phyloP scores from a whole-genome alignment of 306 rosid species.

The Adenanthera pavonina region DNA sequence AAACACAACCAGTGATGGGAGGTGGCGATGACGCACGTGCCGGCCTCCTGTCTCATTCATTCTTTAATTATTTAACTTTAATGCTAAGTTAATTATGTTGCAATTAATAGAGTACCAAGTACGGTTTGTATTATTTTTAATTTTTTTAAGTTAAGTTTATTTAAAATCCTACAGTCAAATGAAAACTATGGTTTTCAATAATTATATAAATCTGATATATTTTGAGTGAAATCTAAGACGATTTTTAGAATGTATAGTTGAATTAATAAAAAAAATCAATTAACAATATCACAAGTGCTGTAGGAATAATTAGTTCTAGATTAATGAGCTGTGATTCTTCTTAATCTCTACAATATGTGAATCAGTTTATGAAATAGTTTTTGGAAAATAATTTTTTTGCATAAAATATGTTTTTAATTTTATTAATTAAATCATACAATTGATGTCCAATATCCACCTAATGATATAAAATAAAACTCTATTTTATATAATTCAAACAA shows the following conservation, averaged over 20 bases:
- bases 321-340: not conserved
- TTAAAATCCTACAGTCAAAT: not conserved
- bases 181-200: not conserved
- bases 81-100: constrained; percentile 19
- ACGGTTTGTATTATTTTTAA: not conserved
- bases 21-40: constrained; percentile 37
- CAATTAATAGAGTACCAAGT: not conserved
- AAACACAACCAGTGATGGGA: constrained; percentile 6
- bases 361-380: not conserved
- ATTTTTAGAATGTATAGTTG: not conserved
- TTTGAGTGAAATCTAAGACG: not conserved
- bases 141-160: not conserved
- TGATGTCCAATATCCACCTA: no score
- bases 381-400: not conserved
- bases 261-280: not conserved
- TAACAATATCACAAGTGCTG: not conserved
- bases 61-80: constrained; percentile 39
- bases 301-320: not conserved
- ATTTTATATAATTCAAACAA: no score
- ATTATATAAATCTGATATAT: not conserved
- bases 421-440: not conserved
- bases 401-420: not conserved
- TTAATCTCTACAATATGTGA: not conserved
- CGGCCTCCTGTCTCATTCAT: constrained; percentile 35
- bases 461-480: no score